These are phyloP conservation scores for Carallia pectinifolia DNA, from an alignment of 345 rosid genomes.

Conservation along the genomic window DNA sequence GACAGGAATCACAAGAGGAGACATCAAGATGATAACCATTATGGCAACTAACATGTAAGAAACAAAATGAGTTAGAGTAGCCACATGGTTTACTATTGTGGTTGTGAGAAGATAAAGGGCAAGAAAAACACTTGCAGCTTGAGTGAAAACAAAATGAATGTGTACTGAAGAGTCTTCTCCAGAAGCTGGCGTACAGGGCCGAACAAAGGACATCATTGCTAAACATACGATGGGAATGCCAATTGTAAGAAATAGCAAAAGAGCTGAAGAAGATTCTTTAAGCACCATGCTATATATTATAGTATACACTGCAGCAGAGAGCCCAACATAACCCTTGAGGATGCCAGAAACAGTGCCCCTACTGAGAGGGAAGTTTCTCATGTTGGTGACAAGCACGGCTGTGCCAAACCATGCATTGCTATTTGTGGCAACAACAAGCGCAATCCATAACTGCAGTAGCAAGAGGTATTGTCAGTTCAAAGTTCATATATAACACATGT, in stretches of 20 bases:
- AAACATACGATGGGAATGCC: slow-evolving; percentile 77
- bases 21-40: slow-evolving; percentile 55
- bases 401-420: slow-evolving; percentile 89
- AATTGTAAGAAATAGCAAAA: slow-evolving; percentile 60
- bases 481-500: not conserved
- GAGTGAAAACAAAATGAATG: slow-evolving; percentile 65
- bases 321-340: slow-evolving; percentile 84
- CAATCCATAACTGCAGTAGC: slow-evolving; percentile 67
- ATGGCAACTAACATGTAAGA: slow-evolving; percentile 52
- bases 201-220: slow-evolving; percentile 66
- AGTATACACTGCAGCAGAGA: slow-evolving; percentile 79
- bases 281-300: slow-evolving; percentile 62
- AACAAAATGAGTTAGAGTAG: slow-evolving; percentile 38
- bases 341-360: slow-evolving; percentile 82
- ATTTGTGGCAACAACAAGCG: slow-evolving; percentile 66
- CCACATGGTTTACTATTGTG: slow-evolving; percentile 47
- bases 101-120: slow-evolving; percentile 62
- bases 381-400: slow-evolving; percentile 84
- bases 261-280: slow-evolving; percentile 51
- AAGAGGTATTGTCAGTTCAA: not conserved
- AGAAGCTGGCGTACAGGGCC: slow-evolving; percentile 78
- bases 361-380: slow-evolving; percentile 86
- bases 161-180: slow-evolving; percentile 87
- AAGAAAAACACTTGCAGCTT: slow-evolving; percentile 60
- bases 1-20: slow-evolving; percentile 87